phyloP scores from a whole-genome alignment of 768 basidiomycete genomes.

The Suillus lakei region DNA sequence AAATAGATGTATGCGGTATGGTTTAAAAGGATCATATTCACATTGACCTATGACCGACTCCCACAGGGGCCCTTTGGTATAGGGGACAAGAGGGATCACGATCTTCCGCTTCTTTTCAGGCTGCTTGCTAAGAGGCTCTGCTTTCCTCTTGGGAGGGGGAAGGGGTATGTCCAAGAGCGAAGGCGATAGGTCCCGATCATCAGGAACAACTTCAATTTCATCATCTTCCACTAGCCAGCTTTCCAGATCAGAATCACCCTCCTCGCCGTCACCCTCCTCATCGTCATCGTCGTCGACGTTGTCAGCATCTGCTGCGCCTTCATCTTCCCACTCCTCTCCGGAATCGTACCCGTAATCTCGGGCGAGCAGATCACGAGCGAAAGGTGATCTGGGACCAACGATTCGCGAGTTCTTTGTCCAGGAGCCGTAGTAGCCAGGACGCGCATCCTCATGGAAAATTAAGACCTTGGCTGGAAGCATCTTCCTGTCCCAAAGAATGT shows the following conservation, averaged over 20 bases:
- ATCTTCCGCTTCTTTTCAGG: slow-evolving; percentile 74
- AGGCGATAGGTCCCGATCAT: slow-evolving; percentile 42
- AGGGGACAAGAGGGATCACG: slow-evolving; percentile 80
- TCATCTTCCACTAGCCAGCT: slow-evolving; percentile 61
- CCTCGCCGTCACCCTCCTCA: slow-evolving; percentile 64
- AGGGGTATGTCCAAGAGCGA: slow-evolving; percentile 37
- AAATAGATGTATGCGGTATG: slow-evolving; percentile 79
- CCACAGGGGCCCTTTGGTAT: slow-evolving; percentile 83
- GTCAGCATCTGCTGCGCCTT: slow-evolving; percentile 74
- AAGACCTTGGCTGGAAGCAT: slow-evolving; percentile 79
- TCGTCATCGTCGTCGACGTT: slow-evolving; percentile 75
- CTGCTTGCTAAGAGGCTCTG: slow-evolving; percentile 50
- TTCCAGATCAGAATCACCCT: slow-evolving; percentile 47
- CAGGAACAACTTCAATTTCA: slow-evolving; percentile 61
- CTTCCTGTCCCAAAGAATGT: slow-evolving; percentile 62
- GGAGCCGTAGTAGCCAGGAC: slow-evolving; percentile 95
- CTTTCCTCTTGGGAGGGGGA: slow-evolving; percentile 43
- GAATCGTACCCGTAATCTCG: slow-evolving; percentile 94
- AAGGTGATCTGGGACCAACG: slow-evolving; percentile 85
- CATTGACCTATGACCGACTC: slow-evolving; percentile 71
- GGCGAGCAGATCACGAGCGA: slow-evolving; percentile 73
- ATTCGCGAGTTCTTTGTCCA: slow-evolving; percentile 83
- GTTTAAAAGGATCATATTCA: slow-evolving; percentile 69
- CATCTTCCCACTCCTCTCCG: slow-evolving; percentile 96
- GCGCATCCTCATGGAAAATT: slow-evolving; percentile 80